These are phyloP conservation scores for Penicillium nucicola DNA, from an alignment of 495 filamentous ascomycete species.

Conservation along the genomic window DNA sequence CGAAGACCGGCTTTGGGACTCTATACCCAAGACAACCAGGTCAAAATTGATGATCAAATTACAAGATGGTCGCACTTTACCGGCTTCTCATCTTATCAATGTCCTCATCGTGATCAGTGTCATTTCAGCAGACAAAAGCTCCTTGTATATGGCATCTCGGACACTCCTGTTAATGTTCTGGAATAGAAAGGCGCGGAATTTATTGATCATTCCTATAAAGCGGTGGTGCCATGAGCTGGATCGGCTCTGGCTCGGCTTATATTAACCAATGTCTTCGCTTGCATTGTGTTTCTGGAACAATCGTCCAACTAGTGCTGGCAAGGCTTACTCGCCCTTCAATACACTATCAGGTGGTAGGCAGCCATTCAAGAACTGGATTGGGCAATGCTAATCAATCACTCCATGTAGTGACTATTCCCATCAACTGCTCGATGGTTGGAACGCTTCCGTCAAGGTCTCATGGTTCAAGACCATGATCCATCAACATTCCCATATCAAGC, in stretches of 20 bases:
- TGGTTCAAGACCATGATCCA: slow-evolving; percentile 51
- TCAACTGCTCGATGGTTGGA: slow-evolving; percentile 65
- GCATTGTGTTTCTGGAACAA: slow-evolving; percentile 64
- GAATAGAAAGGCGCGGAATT: slow-evolving; percentile 61
- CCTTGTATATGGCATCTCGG: slow-evolving; percentile 64
- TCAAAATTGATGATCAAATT: slow-evolving; percentile 77
- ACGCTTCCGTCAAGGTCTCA: slow-evolving; percentile 58
- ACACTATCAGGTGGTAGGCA: slow-evolving; percentile 41
- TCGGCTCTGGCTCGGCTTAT: too few species aligned
- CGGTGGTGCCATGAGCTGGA: slow-evolving; percentile 63
- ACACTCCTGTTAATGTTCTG: slow-evolving; percentile 66
- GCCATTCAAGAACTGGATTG: slow-evolving; percentile 2
- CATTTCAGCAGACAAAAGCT: slow-evolving; percentile 66
- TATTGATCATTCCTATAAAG: slow-evolving; percentile 59
- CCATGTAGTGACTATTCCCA: slow-evolving; percentile 56
- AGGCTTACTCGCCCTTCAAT: slow-evolving; percentile 44
- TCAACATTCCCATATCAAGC: slow-evolving; percentile 57
- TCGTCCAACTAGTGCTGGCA: slow-evolving; percentile 55
- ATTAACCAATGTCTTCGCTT: slow-evolving; percentile 61
- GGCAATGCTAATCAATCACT: slow-evolving; percentile 20
- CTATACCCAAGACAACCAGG: slow-evolving; percentile 51
- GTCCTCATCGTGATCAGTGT: slow-evolving; percentile 68
- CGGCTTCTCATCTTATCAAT: slow-evolving; percentile 68
- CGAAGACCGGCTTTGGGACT: slow-evolving; percentile 38
- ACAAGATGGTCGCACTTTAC: slow-evolving; percentile 61